phyloP scores from a whole-genome alignment of 2,329 filamentous ascomycete species.

The Sodiomyces alkalinus region DNA sequence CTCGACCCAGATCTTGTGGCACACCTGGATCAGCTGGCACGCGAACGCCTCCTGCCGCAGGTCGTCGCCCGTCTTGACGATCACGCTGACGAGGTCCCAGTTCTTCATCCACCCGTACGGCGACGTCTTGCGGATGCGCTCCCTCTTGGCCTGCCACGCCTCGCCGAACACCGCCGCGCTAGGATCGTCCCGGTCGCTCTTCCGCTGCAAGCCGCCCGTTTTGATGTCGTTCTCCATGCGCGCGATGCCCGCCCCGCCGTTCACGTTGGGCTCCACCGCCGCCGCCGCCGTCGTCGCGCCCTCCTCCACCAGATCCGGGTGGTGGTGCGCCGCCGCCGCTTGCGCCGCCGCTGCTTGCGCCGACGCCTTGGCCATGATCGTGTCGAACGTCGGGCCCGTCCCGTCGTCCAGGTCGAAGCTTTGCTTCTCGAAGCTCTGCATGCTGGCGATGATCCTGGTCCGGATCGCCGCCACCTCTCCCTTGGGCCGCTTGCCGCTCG shows the following conservation, averaged over 20 bases:
- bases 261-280: constrained; percentile 36
- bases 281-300: constrained; percentile 32
- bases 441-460: constrained; percentile 77
- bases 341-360: constrained; percentile 31
- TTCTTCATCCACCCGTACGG: constrained; percentile 84
- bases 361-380: constrained; percentile 61
- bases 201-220: constrained; percentile 66
- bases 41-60: constrained; percentile 75
- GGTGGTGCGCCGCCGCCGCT: constrained; percentile 21
- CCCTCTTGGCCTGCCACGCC: constrained; percentile 72
- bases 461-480: constrained; percentile 72
- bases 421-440: constrained; percentile 77
- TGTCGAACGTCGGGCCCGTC: constrained; percentile 63
- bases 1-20: constrained; percentile 68
- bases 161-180: constrained; percentile 78
- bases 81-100: constrained; percentile 76
- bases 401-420: constrained; percentile 63
- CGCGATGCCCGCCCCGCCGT: constrained; percentile 59
- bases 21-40: constrained; percentile 70
- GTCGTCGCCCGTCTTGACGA: constrained; percentile 76
- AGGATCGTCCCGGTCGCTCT: constrained; percentile 71
- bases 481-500: constrained; percentile 63
- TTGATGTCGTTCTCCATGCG: constrained; percentile 85
- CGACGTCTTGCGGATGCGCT: constrained; percentile 68
- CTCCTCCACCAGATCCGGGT: constrained; percentile 41